Conservation (phyloP, 2,329 filamentous ascomycete genomes). For the Scedosporium boydii region DNA sequence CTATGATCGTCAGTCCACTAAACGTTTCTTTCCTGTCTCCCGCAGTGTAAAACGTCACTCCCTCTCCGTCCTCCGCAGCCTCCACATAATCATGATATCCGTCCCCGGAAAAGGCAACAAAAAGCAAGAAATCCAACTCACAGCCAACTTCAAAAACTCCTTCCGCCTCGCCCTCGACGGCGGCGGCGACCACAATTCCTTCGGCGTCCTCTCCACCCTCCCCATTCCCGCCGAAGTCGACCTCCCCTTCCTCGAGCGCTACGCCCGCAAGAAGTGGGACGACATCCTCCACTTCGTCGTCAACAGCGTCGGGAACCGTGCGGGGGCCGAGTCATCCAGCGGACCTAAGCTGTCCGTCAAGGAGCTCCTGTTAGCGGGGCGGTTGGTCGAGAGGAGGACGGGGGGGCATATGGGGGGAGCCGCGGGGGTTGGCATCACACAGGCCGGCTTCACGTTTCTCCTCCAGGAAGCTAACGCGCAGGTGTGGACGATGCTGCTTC, state of each 20-base stretch:
- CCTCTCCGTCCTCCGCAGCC: constrained; percentile 66
- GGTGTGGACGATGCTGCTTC: constrained; percentile 88
- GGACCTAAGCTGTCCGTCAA: constrained; percentile 72
- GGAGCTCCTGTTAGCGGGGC: constrained; percentile 68
- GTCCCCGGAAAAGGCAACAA: constrained; percentile 49
- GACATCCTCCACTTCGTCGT: constrained; percentile 94
- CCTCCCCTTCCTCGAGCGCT: constrained; percentile 67
- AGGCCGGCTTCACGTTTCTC: constrained; percentile 88
- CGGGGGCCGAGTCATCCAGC: constrained; percentile 29
- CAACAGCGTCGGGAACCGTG: constrained; percentile 54
- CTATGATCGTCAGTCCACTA: background rate
- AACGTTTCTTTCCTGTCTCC: constrained; percentile 8
- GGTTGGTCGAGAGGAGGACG: constrained; percentile 58
- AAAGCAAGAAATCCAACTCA: constrained; percentile 65
- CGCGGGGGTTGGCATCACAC: constrained; percentile 67
- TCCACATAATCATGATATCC: constrained; percentile 75
- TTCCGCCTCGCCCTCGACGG: constrained; percentile 82
- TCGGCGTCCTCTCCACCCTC: constrained; percentile 72
- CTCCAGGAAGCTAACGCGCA: constrained; percentile 93
- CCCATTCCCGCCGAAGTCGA: constrained; percentile 55
- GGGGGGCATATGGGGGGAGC: constrained; percentile 36
- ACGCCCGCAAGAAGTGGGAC: constrained; percentile 87
- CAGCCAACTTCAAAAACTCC: constrained; percentile 72
- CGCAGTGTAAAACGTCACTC: constrained; percentile 72
- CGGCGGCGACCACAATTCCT: constrained; percentile 75